phyloP scores from a whole-genome alignment of 768 basidiomycete genomes.

The Pulveroboletus sp. region DNA sequence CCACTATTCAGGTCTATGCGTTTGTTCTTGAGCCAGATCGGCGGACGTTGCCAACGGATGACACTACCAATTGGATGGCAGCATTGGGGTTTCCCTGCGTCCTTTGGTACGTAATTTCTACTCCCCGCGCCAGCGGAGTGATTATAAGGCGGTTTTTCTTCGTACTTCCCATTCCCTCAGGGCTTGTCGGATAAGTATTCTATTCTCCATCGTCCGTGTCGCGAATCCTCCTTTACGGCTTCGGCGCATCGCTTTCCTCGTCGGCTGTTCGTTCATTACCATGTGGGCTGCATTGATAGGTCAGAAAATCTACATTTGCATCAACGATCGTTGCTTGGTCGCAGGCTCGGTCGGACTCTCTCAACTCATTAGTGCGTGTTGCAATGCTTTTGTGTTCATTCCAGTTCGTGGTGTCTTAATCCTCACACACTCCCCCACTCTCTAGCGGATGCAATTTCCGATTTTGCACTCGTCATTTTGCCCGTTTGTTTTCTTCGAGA shows the following conservation, averaged over 20 bases:
- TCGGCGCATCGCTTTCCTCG: background rate
- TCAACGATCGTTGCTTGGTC: background rate
- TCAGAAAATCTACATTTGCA: slow-evolving; percentile 14
- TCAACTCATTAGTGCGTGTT: slow-evolving; percentile 20
- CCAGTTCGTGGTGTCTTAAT: background rate
- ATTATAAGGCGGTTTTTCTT: background rate
- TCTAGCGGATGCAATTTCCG: slow-evolving; percentile 20
- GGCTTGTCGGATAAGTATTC: slow-evolving; percentile 22
- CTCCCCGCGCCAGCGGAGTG: too few species aligned
- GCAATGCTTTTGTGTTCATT: background rate
- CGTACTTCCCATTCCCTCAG: slow-evolving; percentile 10
- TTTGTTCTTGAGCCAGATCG: slow-evolving; percentile 1
- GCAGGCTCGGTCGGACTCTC: slow-evolving; percentile 8
- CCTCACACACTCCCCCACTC: background rate
- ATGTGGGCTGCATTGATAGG: slow-evolving; percentile 23
- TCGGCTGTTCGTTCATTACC: slow-evolving; percentile 13
- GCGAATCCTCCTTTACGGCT: slow-evolving; percentile 7
- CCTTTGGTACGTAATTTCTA: slow-evolving; percentile 15
- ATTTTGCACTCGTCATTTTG: slow-evolving; percentile 13
- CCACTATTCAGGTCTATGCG: background rate
- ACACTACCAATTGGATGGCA: slow-evolving; percentile 9
- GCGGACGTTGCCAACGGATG: background rate
- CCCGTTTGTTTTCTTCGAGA: slow-evolving; percentile 12
- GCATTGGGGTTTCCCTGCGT: slow-evolving; percentile 14
- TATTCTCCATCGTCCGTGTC: slow-evolving; percentile 20